Evolutionary conservation across 208 protist species (phyloP), one percentile per base, ranked within the genome.

Genomic region (Trypanosomatidae sp.): DNA sequence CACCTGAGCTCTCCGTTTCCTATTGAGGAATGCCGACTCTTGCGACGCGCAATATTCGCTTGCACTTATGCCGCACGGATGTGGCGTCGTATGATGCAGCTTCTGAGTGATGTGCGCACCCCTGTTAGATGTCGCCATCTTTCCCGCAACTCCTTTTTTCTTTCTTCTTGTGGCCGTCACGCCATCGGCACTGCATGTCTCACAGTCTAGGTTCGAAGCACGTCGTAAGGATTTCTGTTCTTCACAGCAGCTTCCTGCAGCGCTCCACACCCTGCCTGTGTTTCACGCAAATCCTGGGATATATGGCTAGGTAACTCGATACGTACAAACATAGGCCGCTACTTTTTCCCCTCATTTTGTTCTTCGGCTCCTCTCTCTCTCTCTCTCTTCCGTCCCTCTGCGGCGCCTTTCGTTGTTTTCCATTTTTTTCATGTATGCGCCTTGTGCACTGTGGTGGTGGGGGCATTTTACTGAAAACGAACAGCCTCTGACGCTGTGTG

Each of bases 341-440:
- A 8, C 50, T 55, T 25, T n/a, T 9, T 28, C 8, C 60, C 17
- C 36, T 7, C 53, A 12, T 70, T 70, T n/a, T 70, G 2, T 60
- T 59, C 0, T 44, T 70, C 43, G 33, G 6, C 17, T 15, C 30
- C 15, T 19, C 46, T 39, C 25, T 55, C 15, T 55, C 46, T n/a
- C 19, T 66, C 28, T 66, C 36, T 65, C 30, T 52, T 62, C 15
- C 36, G 41, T 30, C 46, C 46, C 46, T 49, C 46, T 49, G 46
- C 15, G 46, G 9, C 46, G 59, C 36, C 46, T 68, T 62, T 77
- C 30, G 73, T 25, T 70, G 3, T 68, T 68, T 53, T 66, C 47
- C 25, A n/a, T 41, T 71, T 66, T 69, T 10, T 65, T 36, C 12
- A 36, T 62, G 17, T 43, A 33, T 13, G 58, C 30, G 15, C 13